Percentiles rank a stretch among this genome's conserved stretches.
phyloP scores from a whole-genome alignment of 176 grass and related monocot species.

The maize (Zea mays) region DNA sequence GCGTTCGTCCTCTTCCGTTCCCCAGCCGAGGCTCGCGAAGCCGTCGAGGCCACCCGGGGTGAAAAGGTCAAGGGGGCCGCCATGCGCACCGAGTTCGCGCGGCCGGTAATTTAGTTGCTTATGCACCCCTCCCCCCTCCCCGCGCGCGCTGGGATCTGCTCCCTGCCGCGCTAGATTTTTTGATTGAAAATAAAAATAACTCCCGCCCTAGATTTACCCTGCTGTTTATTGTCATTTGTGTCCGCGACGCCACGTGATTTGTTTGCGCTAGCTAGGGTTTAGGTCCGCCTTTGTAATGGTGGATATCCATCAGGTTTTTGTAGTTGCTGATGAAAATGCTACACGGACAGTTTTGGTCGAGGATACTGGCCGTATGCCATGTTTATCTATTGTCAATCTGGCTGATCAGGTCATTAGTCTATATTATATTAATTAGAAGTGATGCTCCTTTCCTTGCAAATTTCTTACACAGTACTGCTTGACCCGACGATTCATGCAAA shows the following conservation, averaged over 20 bases:
- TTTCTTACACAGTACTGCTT: background rate
- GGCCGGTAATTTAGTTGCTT: constrained; percentile 48
- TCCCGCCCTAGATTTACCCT: background rate
- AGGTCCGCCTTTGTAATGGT: background rate
- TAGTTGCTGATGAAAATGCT: background rate
- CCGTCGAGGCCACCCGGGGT: constrained; percentile 57
- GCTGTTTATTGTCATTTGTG: background rate
- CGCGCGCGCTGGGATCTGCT: constrained; percentile 10
- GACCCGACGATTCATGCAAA: background rate
- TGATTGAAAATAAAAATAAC: background rate
- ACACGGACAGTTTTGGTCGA: background rate
- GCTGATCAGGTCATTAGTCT: background rate
- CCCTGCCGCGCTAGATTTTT: background rate
- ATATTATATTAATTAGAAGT: background rate
- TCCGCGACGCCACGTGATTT: background rate
- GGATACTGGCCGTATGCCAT: background rate
- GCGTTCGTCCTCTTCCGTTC: constrained; percentile 77
- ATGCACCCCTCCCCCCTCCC: background rate
- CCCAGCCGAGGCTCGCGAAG: constrained; percentile 47
- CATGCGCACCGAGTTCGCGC: constrained; percentile 66
- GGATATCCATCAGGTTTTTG: background rate
- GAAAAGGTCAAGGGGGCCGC: constrained; percentile 47
- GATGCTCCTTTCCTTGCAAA: background rate
- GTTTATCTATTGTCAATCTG: background rate
- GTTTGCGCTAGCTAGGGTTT: constrained; percentile 24